Conservation (phyloP, 192 early-diverging fungal species). For the Spinellus fusiger region DNA sequence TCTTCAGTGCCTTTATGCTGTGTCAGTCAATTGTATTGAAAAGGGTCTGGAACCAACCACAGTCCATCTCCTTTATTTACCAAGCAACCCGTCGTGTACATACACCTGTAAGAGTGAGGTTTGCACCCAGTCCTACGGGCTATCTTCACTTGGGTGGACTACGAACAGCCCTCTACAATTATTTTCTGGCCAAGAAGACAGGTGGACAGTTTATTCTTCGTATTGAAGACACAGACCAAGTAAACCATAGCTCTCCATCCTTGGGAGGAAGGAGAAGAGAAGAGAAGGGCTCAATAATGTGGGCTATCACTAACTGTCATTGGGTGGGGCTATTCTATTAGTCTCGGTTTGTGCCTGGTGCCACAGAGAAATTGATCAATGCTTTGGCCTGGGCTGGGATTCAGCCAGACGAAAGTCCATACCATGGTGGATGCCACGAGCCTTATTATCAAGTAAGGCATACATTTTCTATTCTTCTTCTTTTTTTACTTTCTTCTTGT, state of each 20-base stretch:
- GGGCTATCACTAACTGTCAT: not conserved
- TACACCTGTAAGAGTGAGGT: conserved; percentile 67
- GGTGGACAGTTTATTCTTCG: conserved; percentile 77
- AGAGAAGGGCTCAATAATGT: not conserved
- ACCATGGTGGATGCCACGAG: conserved; percentile 41
- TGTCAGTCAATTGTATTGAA: no score
- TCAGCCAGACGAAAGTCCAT: conserved; percentile 72
- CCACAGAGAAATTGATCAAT: conserved; percentile 58
- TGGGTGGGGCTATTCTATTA: conserved; percentile 10
- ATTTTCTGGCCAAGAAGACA: conserved; percentile 67
- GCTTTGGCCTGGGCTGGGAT: conserved; percentile 75
- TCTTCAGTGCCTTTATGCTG: no score
- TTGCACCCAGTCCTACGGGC: conserved; percentile 93
- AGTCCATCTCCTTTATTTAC: not conserved
- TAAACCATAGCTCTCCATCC: conserved; percentile 12
- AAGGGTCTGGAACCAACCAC: no score
- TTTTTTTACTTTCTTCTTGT: no score
- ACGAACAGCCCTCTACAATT: conserved; percentile 90
- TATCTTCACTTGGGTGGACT: conserved; percentile 89
- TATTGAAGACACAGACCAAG: conserved; percentile 92
- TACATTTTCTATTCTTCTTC: not conserved
- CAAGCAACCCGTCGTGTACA: not conserved
- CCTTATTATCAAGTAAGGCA: conserved; percentile 63
- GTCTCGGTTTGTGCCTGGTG: conserved; percentile 67
- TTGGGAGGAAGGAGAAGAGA: not conserved